phyloP scores from a whole-genome alignment of 768 basidiomycete genomes.

The Boletus bicolor region DNA sequence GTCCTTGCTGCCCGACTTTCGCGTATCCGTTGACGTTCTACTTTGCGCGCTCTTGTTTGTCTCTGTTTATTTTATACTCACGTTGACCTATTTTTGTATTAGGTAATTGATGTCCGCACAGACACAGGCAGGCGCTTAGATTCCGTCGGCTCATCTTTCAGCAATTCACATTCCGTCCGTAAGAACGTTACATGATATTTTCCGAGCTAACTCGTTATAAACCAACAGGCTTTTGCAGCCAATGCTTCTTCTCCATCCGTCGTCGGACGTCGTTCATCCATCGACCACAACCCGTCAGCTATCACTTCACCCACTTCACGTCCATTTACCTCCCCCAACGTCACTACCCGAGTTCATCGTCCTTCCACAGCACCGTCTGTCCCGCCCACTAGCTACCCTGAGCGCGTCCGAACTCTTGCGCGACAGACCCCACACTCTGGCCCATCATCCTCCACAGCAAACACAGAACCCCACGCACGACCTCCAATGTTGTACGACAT shows the following conservation, averaged over 20 bases:
- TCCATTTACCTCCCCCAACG: constrained; percentile 7
- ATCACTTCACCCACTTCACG: constrained; percentile 1
- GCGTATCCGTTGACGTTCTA: constrained; percentile 6
- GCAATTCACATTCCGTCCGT: constrained; percentile 21
- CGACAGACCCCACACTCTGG: constrained; percentile 8
- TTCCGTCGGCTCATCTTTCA: constrained; percentile 7
- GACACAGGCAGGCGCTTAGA: constrained; percentile 12
- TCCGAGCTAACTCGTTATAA: constrained; percentile 24
- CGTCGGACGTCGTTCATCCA: not conserved
- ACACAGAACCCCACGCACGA: not conserved
- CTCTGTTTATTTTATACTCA: not conserved
- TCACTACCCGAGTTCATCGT: constrained; percentile 9
- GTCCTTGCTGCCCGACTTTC: not conserved
- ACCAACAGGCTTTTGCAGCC: constrained; percentile 5
- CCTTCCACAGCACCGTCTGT: constrained; percentile 2
- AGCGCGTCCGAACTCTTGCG: constrained; percentile 6
- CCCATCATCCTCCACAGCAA: not conserved
- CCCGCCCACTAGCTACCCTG: constrained; percentile 23
- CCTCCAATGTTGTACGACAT: constrained; percentile 22
- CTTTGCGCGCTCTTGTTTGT: constrained; percentile 10
- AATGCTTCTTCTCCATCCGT: not conserved
- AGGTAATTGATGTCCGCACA: constrained; percentile 29
- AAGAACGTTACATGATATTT: constrained; percentile 10
- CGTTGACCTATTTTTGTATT: constrained; percentile 15
- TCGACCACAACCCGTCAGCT: not conserved